Percentiles rank a stretch among this genome's conserved stretches.
These are phyloP conservation scores for Solanum virginianum DNA, from an alignment of 257 asterid genomes.

Conservation along the genomic window DNA sequence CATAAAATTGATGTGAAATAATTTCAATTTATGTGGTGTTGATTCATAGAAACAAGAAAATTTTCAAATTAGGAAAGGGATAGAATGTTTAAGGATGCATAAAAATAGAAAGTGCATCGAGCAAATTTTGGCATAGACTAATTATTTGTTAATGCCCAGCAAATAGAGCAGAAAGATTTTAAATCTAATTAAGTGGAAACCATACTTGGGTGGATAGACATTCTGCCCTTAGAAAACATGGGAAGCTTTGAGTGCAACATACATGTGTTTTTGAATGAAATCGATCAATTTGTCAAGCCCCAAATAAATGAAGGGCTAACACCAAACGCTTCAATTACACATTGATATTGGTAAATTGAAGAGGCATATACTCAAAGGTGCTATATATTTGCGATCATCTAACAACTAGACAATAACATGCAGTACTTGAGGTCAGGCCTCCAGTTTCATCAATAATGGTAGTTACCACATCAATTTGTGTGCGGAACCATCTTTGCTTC, in stretches of 20 bases:
- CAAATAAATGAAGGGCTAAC: neutral
- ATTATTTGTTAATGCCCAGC: neutral
- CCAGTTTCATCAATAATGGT: neutral
- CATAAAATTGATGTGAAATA: neutral
- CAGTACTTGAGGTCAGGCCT: neutral
- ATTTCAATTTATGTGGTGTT: neutral
- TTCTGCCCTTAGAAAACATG: neutral
- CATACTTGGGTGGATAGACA: neutral
- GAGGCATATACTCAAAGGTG: neutral
- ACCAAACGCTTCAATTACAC: neutral
- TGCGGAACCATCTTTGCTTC: neutral
- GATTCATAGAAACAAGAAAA: neutral
- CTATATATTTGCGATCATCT: neutral
- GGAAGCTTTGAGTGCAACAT: neutral
- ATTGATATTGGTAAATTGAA: neutral
- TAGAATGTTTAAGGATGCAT: neutral
- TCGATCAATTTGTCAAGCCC: neutral
- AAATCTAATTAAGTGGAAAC: neutral
- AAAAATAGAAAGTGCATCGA: neutral
- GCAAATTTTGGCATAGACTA: neutral
- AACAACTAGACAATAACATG: neutral
- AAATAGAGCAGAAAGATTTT: neutral
- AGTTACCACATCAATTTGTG: neutral
- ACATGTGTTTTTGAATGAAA: neutral
- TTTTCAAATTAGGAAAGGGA: neutral